Evolutionary conservation across 805 yeast species (phyloP).

Genomic region (Debaryomyces tyrocola): DNA sequence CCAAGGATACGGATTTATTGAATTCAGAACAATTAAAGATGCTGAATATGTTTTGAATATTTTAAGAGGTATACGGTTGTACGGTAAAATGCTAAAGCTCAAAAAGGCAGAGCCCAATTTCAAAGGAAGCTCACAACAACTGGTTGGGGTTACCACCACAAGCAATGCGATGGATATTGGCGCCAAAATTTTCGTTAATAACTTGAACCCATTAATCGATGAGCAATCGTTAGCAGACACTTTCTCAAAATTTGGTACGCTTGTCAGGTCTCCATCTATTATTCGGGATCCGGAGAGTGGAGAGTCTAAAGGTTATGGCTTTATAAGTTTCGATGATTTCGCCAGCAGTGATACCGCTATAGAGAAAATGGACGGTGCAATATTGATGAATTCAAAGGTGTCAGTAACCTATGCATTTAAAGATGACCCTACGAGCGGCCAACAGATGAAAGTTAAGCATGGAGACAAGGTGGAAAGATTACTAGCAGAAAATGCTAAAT

Average conservation of each 20-base stretch:
- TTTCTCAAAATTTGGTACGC: constrained; percentile 67
- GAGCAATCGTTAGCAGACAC: constrained; percentile 54
- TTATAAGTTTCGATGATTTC: constrained; percentile 62
- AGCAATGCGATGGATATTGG: constrained; percentile 44
- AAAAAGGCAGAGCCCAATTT: constrained; percentile 45
- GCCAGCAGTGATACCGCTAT: constrained; percentile 73
- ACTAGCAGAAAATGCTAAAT: constrained; percentile 63
- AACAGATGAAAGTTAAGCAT: constrained; percentile 54
- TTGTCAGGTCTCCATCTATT: constrained; percentile 51
- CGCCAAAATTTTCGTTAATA: constrained; percentile 54
- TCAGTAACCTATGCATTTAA: constrained; percentile 71
- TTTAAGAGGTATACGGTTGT: constrained; percentile 60
- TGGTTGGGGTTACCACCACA: constrained; percentile 11
- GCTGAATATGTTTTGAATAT: constrained; percentile 67
- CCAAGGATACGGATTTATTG: constrained; percentile 89
- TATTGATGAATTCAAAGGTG: constrained; percentile 65
- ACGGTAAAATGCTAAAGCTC: constrained; percentile 59
- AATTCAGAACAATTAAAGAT: constrained; percentile 58
- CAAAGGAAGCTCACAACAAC: constrained; percentile 7
- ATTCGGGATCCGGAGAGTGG: constrained; percentile 47
- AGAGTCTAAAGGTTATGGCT: constrained; percentile 62
- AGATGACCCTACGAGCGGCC: constrained; percentile 41
- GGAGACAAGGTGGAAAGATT: constrained; percentile 80
- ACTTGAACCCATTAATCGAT: constrained; percentile 66
- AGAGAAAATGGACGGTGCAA: constrained; percentile 63